Evolutionary conservation across 1,284 basidiomycete genomes (phyloP).

Genomic region (Ceraceosorus guamensis): DNA sequence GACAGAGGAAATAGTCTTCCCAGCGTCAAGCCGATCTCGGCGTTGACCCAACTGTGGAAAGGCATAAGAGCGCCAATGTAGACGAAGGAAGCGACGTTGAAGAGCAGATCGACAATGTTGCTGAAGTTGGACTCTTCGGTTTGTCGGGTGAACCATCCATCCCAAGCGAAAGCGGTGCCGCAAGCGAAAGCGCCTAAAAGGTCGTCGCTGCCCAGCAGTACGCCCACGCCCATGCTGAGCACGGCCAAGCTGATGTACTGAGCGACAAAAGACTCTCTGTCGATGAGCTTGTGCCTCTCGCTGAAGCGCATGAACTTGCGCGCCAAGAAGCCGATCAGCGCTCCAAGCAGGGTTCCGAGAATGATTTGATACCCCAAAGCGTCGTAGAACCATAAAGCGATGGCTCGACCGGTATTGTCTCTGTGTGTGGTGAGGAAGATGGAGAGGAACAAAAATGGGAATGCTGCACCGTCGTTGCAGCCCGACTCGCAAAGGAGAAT

Average conservation of each 20-base stretch:
- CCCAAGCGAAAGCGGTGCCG: slow-evolving; percentile 96
- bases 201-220: slow-evolving; percentile 45
- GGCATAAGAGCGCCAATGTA: slow-evolving; percentile 49
- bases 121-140: slow-evolving; percentile 80
- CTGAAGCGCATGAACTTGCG: slow-evolving; percentile 94
- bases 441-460: slow-evolving; percentile 89
- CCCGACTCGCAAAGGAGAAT: slow-evolving; percentile 87
- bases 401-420: slow-evolving; percentile 60
- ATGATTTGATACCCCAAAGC: slow-evolving; percentile 66
- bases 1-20: slow-evolving; percentile 43
- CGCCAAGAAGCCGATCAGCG: slow-evolving; percentile 70
- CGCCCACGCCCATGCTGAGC: slow-evolving; percentile 62
- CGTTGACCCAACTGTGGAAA: slow-evolving; percentile 39
- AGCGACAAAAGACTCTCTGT: slow-evolving; percentile 87
- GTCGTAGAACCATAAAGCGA: slow-evolving; percentile 42
- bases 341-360: slow-evolving; percentile 72
- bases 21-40: slow-evolving; percentile 20
- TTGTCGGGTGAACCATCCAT: slow-evolving; percentile 81
- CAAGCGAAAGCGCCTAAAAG: slow-evolving; percentile 73
- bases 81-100: slow-evolving; percentile 46
- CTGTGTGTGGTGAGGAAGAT: slow-evolving; percentile 75
- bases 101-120: slow-evolving; percentile 82
- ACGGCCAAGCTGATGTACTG: slow-evolving; percentile 77
- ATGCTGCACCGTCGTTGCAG: slow-evolving; percentile 66
- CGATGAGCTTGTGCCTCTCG: slow-evolving; percentile 78